Base-by-base conservation (phyloP, 352 stramenopile genomes). In the Pythium rishiriense region DNA sequence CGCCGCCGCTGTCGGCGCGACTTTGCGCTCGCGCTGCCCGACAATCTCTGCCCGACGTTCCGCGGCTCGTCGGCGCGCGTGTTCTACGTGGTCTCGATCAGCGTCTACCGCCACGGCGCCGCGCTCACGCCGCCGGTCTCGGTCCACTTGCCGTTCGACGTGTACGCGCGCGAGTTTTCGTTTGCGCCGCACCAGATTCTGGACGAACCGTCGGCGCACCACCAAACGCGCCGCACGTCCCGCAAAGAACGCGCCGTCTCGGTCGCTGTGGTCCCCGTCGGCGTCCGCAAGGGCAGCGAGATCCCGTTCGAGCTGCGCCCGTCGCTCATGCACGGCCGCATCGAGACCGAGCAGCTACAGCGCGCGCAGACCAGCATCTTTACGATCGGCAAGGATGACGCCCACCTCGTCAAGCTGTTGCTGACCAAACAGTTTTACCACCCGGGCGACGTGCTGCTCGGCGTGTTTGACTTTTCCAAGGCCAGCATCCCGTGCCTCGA, bases 1-100 rank as follows among this genome's bases (percentile, higher is more conserved):
- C 63, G 59, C 19, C 62, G 78, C 39, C 75, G 75, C 22, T 84
- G 75, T 45, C 80, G 66, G 15, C 60, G 73, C 22, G 77, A 81
- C 55, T 90, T 88, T 60, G 78, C 81, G 1, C 75, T 88, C 52
- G 73, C 76, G 21, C 48, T 90, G 22, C 81, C 81, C 0, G 37
- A 73, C 35, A 67, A 71, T 3, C 62, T 85, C 7, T 88, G 81
- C 26, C 81, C 81, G 4, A 83, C 75, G 41, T 90, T 90, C 60
- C 69, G 79, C 31, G 81, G 81, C 39, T 76, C 66, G 7, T 84
- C 75, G 4, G 78, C 81, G 33, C 69, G 73, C 12, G 76, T 85
- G n/a, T 85, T 90, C 39, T 90, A 90, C 61, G 64, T 84, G 21
- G 51, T 90, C 24, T 80, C 81, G 11, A 83, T 90, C 59, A 87